Conservation (phyloP, 306 rosid species). For the Phaseolus lunatus region DNA sequence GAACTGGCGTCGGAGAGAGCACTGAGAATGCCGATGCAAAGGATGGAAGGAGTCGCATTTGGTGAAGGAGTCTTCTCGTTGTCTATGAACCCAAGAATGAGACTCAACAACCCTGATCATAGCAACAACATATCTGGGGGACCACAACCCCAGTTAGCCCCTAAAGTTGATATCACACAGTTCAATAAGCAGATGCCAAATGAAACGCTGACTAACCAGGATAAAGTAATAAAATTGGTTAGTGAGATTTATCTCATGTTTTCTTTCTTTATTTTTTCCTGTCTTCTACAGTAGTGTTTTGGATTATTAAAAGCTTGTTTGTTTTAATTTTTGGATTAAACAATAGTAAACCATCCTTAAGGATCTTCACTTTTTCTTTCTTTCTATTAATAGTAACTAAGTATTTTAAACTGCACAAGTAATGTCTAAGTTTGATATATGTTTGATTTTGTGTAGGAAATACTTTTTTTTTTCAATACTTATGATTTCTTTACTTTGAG, state of each 20-base stretch:
- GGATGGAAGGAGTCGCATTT: background rate
- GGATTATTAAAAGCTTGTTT: background rate
- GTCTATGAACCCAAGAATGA: background rate
- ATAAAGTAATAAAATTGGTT: conserved; percentile 54
- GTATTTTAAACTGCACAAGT: no score
- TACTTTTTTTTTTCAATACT: no score
- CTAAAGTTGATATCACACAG: background rate
- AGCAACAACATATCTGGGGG: background rate
- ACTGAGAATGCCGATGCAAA: background rate
- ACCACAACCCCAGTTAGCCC: background rate
- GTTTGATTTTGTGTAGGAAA: no score
- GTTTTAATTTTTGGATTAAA: background rate
- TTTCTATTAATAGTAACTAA: no score
- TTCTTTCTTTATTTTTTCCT: background rate
- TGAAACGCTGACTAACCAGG: conserved; percentile 29
- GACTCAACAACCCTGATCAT: background rate
- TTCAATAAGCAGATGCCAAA: background rate
- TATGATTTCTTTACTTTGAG: no score
- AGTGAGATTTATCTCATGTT: conserved; percentile 2
- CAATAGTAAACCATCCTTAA: no score
- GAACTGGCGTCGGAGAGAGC: background rate
- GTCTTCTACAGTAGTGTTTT: background rate
- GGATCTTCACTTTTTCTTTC: no score
- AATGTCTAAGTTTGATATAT: no score
- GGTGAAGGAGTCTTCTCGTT: no score